Conservation (phyloP, 116 monocot species). For the Phalaenopsis hybrid region DNA sequence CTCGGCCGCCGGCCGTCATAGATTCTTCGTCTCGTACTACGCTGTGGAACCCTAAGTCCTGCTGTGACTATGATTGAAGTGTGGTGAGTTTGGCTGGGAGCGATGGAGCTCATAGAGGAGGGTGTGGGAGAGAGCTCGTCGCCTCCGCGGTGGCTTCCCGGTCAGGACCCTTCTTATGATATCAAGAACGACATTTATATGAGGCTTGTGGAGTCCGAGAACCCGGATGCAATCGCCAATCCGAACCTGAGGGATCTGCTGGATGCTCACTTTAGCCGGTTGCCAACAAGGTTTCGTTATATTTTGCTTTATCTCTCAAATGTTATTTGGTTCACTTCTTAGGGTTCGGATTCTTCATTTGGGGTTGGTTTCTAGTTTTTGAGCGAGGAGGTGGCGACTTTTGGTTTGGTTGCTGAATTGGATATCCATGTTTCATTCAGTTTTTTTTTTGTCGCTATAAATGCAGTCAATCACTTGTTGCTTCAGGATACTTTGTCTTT, state of each 20-base stretch:
- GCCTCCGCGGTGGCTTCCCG: too few relatives aligned
- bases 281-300: slow-evolving; percentile 52
- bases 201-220: slow-evolving; percentile 49
- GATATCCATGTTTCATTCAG: background rate
- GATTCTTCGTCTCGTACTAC: background rate
- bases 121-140: too few relatives aligned
- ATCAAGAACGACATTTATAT: slow-evolving; percentile 53
- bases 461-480: background rate
- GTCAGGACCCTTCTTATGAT: slow-evolving; percentile 13
- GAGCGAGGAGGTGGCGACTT: background rate
- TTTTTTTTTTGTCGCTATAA: background rate
- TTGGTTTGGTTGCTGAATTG: background rate
- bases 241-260: slow-evolving; percentile 57
- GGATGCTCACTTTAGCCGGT: slow-evolving; percentile 66
- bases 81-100: background rate
- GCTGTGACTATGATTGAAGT: background rate
- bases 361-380: background rate
- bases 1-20: background rate
- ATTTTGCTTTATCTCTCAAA: background rate
- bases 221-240: slow-evolving; percentile 47
- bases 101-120: slow-evolving; percentile 49
- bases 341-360: background rate
- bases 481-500: background rate
- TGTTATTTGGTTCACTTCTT: background rate
- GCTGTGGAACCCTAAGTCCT: background rate